A percentile compares a stretch with the other conserved stretches of the same genome.
These are phyloP conservation scores for Aquilaria yunnanensis DNA, from an alignment of 345 rosid species.

Conservation along the genomic window DNA sequence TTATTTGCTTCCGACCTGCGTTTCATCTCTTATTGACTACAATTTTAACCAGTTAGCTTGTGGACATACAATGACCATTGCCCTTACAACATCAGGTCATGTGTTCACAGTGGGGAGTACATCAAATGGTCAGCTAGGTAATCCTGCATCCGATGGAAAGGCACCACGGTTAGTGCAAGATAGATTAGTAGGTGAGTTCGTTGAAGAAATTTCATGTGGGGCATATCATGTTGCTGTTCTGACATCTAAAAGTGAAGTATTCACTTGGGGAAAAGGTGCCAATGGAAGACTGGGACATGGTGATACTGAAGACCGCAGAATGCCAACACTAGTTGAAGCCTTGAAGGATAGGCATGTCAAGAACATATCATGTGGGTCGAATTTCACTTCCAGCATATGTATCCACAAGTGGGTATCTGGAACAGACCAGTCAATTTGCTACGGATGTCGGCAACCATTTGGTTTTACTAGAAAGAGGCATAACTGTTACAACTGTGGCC, in stretches of 20 bases:
- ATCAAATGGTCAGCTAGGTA: constrained; percentile 76
- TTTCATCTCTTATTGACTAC: constrained; percentile 84
- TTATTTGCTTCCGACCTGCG: constrained; percentile 75
- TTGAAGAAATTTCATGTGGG: constrained; percentile 90
- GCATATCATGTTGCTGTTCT: constrained; percentile 78
- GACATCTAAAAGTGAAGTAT: constrained; percentile 91
- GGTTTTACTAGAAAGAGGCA: constrained; percentile 97
- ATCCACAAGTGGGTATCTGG: constrained; percentile 97
- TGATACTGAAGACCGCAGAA: constrained; percentile 62
- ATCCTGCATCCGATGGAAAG: constrained; percentile 61
- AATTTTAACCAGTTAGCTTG: constrained; percentile 86
- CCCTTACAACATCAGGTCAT: constrained; percentile 93
- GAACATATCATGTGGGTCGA: constrained; percentile 87
- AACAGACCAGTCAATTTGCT: constrained; percentile 88
- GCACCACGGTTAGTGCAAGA: constrained; percentile 79
- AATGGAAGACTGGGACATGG: constrained; percentile 94
- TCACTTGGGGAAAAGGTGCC: constrained; percentile 93
- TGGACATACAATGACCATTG: constrained; percentile 79
- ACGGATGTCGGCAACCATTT: constrained; percentile 86
- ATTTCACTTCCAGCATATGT: constrained; percentile 84
- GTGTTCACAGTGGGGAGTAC: constrained; percentile 87
- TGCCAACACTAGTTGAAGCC: constrained; percentile 80
- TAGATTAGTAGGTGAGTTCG: constrained; percentile 82
- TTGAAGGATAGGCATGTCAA: constrained; percentile 82
- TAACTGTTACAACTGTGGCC: constrained; percentile 86